phyloP scores from a whole-genome alignment of 257 asterid species.

The Solanum habrochaites region DNA sequence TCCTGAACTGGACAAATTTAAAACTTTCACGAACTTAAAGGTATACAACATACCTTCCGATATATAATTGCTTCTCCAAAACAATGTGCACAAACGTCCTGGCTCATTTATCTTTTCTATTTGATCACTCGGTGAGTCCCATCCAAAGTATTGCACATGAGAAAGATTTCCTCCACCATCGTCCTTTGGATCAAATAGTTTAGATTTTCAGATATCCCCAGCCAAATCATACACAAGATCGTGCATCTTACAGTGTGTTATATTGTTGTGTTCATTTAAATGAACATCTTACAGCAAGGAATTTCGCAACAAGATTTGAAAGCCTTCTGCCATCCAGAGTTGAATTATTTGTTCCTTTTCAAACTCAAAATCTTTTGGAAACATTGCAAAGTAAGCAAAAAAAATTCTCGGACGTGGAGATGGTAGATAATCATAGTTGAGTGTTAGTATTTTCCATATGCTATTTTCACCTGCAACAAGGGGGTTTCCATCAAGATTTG shows the following conservation, averaged over 20 bases:
- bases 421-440: slow-evolving; percentile 17
- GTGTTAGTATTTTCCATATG: neutral
- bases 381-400: slow-evolving; percentile 11
- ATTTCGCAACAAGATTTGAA: neutral
- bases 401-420: slow-evolving; percentile 1
- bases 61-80: neutral
- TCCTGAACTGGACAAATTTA: neutral
- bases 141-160: neutral
- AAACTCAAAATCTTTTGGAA: slow-evolving; percentile 2
- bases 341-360: slow-evolving; percentile 9
- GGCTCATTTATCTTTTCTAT: neutral
- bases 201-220: neutral
- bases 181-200: neutral
- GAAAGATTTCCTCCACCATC: neutral
- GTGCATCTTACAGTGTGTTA: slow-evolving; percentile 11
- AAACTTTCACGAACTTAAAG: neutral
- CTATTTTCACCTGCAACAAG: neutral
- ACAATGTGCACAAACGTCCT: neutral
- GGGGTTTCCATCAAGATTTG: neutral
- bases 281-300: slow-evolving; percentile 8
- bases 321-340: slow-evolving; percentile 18
- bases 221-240: slow-evolving; percentile 23
- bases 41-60: neutral
- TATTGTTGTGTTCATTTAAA: neutral
- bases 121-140: neutral